Percentiles rank a stretch among this genome's conserved stretches.
Evolutionary conservation across 2,329 filamentous ascomycete genomes (phyloP).

Genomic region (Penicillium sp.): DNA sequence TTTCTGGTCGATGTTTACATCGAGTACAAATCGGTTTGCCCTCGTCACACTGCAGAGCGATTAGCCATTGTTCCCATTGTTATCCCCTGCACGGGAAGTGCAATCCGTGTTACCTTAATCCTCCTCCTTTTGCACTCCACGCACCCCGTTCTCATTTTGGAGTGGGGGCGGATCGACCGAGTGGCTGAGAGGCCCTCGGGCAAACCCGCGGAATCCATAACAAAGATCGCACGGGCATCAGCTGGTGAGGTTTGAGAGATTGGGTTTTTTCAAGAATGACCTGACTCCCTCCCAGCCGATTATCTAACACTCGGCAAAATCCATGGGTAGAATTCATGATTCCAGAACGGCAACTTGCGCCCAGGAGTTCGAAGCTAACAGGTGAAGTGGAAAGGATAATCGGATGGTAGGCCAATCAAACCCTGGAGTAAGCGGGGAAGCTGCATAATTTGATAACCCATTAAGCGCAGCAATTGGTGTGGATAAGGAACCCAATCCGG

Average conservation of each 20-base stretch:
- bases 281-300: not conserved
- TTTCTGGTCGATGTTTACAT: constrained; percentile 8
- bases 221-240: not conserved
- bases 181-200: not conserved
- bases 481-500: not conserved
- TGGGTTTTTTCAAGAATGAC: not conserved
- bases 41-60: constrained; percentile 1
- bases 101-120: constrained; percentile 3
- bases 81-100: not conserved
- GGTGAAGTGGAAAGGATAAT: constrained; percentile 3
- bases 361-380: not conserved
- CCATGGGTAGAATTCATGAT: not conserved
- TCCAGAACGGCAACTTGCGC: not conserved
- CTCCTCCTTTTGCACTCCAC: constrained; percentile 9
- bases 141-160: constrained; percentile 5
- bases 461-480: not conserved
- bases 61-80: not conserved
- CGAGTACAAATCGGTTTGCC: constrained; percentile 4
- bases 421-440: not conserved
- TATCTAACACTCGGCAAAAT: not conserved
- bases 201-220: not conserved
- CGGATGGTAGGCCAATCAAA: not conserved
- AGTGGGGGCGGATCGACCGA: constrained; percentile 3
- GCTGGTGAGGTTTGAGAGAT: not conserved
- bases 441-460: not conserved